Base-by-base conservation (phyloP, 352 stramenopile species). In the Globisporangium perplexum region DNA sequence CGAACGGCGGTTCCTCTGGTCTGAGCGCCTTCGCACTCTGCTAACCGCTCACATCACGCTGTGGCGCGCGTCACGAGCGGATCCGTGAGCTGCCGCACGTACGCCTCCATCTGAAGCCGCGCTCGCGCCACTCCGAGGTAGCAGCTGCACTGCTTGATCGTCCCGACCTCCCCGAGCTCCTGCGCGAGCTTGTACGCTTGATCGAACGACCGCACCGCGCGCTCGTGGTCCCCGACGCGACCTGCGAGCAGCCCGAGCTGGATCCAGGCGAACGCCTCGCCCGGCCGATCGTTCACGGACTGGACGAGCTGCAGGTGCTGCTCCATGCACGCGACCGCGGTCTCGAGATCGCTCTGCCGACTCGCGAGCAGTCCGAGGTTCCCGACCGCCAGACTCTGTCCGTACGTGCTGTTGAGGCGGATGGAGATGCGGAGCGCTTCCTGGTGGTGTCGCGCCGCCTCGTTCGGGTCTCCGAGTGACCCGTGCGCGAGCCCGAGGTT, bases 251-350 rank as follows among this genome's bases (percentile, higher is more conserved):
- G 66, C 0, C 86, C 86, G 1, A 96, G 68, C 46, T 93, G 84
- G 50, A 93, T 90, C 83, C 83, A 96, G 10, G 86, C 82, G 47
- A 91, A 92, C 10, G 80, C 76, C 59, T 96, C 86, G 0, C 72
- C 83, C 15, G 77, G 61, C 11, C 67, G 72, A 60, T 96, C 85
- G 35, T 77, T 79, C 18, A 96, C 75, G 28, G 78, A 86, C 64
- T 96, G 85, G 22, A 93, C 84, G 12, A 96, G 77, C 63, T 96
- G 86, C 11, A 96, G 55, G 58, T 96, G 85, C 67, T 96, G 88
- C 52, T 96, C 88, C 65, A 96, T 83, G 55, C 86, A 96, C 7
- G 86, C 82, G 10, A 71, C 59, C 0, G 86, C 85, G 5, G 85
- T 96, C 11, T 86, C 68, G 17, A 83, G 31, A 50, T 96, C 88